Evolutionary conservation across 1,284 basidiomycete genomes (phyloP).

Genomic region (Mycosarcoma maydis): DNA sequence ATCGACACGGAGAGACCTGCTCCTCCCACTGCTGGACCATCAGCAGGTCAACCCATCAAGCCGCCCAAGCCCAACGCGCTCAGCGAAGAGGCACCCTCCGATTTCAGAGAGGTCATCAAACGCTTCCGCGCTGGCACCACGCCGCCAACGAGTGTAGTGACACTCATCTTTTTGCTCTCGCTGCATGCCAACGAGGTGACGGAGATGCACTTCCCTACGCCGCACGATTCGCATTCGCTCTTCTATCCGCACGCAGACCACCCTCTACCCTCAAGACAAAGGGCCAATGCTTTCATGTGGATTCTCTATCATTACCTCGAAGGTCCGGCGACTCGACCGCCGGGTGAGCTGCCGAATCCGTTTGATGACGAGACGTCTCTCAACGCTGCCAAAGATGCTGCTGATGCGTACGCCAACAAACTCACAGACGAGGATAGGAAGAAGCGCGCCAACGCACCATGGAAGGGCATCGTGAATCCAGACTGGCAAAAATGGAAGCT

Average conservation of each 20-base stretch:
- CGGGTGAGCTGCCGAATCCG: conserved; percentile 54
- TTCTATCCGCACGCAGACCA: conserved; percentile 62
- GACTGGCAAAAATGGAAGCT: conserved; percentile 53
- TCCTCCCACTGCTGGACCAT: conserved; percentile 51
- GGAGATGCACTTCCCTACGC: conserved; percentile 55
- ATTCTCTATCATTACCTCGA: conserved; percentile 64
- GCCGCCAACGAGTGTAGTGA: conserved; percentile 61
- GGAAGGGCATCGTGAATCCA: conserved; percentile 57
- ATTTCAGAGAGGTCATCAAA: conserved; percentile 57
- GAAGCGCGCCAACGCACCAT: conserved; percentile 41
- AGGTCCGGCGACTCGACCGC: conserved; percentile 52
- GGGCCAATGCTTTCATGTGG: conserved; percentile 63
- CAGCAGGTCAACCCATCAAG: conserved; percentile 41
- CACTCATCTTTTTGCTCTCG: conserved; percentile 61
- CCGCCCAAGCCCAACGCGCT: conserved; percentile 41
- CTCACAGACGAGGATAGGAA: conserved; percentile 37
- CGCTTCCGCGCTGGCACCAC: conserved; percentile 39
- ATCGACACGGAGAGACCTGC: conserved; percentile 74
- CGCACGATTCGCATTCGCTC: conserved; percentile 59
- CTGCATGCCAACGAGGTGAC: conserved; percentile 55
- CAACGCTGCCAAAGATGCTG: conserved; percentile 35
- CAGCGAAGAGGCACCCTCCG: conserved; percentile 57
- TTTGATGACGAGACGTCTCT: conserved; percentile 56
- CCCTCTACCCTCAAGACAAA: conserved; percentile 53
- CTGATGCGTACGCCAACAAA: conserved; percentile 33